These are phyloP conservation scores for Cercospora janseana DNA, from an alignment of 2,329 filamentous ascomycete species.

Conservation along the genomic window DNA sequence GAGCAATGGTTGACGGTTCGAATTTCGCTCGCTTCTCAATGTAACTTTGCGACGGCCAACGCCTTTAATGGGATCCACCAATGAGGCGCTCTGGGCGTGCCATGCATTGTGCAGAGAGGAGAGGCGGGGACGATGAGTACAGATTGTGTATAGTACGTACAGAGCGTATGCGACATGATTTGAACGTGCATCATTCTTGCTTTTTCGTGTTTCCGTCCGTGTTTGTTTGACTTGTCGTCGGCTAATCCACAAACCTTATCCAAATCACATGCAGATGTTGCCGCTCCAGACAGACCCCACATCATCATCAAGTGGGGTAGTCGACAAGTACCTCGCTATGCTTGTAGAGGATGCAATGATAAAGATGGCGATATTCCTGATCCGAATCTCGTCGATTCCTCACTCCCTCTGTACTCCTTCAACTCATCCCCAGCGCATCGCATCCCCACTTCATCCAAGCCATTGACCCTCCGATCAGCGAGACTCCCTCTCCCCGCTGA, in stretches of 20 bases:
- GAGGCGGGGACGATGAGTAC: constrained; percentile 13
- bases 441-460: no score
- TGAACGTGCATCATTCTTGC: background rate
- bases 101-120: constrained; percentile 15
- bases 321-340: constrained; percentile 2
- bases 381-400: no score
- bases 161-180: constrained; percentile 10
- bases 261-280: background rate
- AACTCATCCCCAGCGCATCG: no score
- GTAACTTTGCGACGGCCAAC: constrained; percentile 19
- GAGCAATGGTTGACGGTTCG: constrained; percentile 9
- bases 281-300: background rate
- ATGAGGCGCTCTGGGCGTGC: constrained; percentile 12
- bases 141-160: constrained; percentile 25
- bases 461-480: no score
- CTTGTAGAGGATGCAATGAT: background rate
- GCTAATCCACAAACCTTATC: background rate
- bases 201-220: background rate
- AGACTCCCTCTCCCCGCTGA: no score
- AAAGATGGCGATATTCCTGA: no score
- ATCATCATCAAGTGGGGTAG: constrained; percentile 1
- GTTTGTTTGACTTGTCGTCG: background rate
- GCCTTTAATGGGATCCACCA: constrained; percentile 11
- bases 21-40: constrained; percentile 23
- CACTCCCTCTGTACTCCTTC: no score